These are phyloP conservation scores for Stephanodiscus triporus DNA, from an alignment of 108 stramenopile genomes.

Conservation along the genomic window DNA sequence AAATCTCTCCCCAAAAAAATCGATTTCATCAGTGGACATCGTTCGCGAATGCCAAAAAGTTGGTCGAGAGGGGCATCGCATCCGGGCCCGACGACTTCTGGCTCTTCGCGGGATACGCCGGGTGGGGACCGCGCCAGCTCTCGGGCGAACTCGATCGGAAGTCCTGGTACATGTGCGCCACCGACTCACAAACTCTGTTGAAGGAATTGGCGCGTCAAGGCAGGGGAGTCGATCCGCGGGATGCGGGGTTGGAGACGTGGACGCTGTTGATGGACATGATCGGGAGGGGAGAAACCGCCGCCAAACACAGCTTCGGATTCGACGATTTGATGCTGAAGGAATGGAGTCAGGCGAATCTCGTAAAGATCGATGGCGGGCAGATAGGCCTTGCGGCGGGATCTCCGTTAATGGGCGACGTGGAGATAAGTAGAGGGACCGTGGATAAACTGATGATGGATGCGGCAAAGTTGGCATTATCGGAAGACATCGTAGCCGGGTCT, in stretches of 20 bases:
- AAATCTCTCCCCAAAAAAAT: neutral
- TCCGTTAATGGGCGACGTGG: conserved; percentile 17
- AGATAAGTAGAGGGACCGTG: conserved; percentile 14
- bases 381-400: conserved; percentile 20
- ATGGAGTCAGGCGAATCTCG: conserved; percentile 72
- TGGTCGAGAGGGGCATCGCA: conserved; percentile 55
- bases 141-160: conserved; percentile 74
- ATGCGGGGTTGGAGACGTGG: conserved; percentile 77
- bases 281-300: conserved; percentile 59
- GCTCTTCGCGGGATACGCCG: conserved; percentile 71
- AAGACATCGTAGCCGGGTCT: conserved; percentile 37
- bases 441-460: conserved; percentile 39
- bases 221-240: conserved; percentile 52
- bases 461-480: conserved; percentile 13
- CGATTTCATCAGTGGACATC: conserved; percentile 64
- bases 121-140: conserved; percentile 63
- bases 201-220: conserved; percentile 65
- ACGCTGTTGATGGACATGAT: conserved; percentile 69
- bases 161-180: conserved; percentile 87
- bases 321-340: conserved; percentile 84
- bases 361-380: conserved; percentile 35
- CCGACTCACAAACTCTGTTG: conserved; percentile 69
- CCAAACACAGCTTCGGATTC: conserved; percentile 56
- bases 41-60: conserved; percentile 76
- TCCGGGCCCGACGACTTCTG: conserved; percentile 62